Conservation (phyloP, 2,329 filamentous ascomycete genomes). For the Zymoseptoria crescenta region DNA sequence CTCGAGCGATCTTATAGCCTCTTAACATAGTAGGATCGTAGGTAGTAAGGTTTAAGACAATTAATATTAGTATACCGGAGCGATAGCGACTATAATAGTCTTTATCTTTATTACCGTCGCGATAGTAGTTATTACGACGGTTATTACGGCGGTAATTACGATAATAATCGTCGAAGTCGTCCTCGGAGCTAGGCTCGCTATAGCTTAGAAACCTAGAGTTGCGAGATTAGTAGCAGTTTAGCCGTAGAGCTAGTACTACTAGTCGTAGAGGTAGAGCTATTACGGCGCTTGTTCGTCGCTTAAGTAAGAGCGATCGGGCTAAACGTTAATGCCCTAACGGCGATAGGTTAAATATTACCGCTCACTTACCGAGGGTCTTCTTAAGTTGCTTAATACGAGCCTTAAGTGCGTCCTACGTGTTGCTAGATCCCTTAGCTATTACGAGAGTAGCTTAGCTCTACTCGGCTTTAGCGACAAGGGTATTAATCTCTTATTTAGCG, state of each 20-base stretch:
- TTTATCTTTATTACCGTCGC: background rate
- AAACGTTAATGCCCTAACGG: background rate
- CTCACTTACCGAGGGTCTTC: background rate
- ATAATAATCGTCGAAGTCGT: background rate
- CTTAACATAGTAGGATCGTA: background rate
- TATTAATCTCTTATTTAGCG: background rate
- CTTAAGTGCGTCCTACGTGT: background rate
- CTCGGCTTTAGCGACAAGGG: background rate
- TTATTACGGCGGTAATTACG: background rate
- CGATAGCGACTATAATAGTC: background rate
- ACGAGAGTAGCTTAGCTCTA: background rate
- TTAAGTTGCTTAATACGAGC: background rate
- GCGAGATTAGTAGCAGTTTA: background rate
- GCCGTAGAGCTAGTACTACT: background rate
- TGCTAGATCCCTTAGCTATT: background rate
- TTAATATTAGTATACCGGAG: background rate
- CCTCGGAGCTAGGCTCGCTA: background rate
- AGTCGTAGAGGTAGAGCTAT: background rate
- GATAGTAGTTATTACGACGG: no score
- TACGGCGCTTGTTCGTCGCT: background rate
- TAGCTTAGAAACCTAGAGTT: background rate
- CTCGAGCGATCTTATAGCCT: background rate
- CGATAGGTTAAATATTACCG: background rate
- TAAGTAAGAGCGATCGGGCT: background rate
- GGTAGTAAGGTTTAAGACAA: background rate